Percentiles rank a stretch among this genome's conserved stretches.
Conservation (phyloP, 331 rosid genomes). For the Malus hybrid region DNA sequence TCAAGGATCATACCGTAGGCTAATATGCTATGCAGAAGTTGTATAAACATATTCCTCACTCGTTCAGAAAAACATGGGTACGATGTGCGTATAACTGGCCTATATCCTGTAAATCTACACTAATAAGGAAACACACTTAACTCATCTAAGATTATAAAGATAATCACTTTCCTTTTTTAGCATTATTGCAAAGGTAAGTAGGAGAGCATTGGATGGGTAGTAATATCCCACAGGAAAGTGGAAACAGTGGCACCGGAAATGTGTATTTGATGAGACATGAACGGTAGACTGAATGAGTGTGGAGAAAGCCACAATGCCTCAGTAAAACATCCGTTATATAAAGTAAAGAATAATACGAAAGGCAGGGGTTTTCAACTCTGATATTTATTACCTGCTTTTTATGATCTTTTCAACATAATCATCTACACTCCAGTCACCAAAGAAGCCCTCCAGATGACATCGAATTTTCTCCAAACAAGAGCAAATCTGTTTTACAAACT, state of each 20-base stretch:
- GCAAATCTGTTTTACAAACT: conserved; percentile 80
- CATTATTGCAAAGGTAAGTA: not conserved
- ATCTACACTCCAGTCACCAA: conserved; percentile 87
- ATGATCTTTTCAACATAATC: conserved; percentile 56
- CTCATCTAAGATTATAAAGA: not conserved
- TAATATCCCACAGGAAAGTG: not conserved
- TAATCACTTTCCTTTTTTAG: not conserved
- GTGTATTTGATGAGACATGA: not conserved
- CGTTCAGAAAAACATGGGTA: not conserved
- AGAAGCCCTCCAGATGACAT: conserved; percentile 77
- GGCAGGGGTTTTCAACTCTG: not conserved
- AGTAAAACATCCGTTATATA: not conserved
- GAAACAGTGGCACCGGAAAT: not conserved
- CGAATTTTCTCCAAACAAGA: conserved; percentile 63
- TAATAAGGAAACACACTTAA: not conserved
- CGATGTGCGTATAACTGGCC: not conserved
- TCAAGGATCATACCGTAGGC: not conserved
- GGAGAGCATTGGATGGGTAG: not conserved
- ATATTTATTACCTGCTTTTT: conserved; percentile 54
- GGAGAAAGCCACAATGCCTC: not conserved
- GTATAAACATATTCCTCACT: not conserved
- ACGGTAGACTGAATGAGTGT: not conserved
- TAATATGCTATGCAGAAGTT: not conserved
- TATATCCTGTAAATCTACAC: not conserved
- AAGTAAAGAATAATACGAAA: not conserved